These are phyloP conservation scores for Cryptococcus hybrid DNA, from an alignment of 1,284 basidiomycete genomes.

Conservation along the genomic window DNA sequence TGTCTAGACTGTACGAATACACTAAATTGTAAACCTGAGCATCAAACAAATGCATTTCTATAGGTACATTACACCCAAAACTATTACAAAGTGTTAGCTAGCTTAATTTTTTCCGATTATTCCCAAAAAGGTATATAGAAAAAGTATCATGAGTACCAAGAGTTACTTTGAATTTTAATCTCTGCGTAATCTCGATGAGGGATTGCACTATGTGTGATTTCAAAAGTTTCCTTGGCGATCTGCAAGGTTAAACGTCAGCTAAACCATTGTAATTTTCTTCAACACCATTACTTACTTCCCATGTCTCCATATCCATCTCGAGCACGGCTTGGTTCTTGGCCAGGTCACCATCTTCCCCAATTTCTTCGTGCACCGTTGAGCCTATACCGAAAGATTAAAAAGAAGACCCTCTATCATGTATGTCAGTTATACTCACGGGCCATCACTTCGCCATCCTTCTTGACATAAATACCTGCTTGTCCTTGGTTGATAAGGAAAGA, in stretches of 20 bases:
- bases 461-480: slow-evolving; percentile 41
- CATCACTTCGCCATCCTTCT: slow-evolving; percentile 49
- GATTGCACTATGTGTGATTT: slow-evolving; percentile 51
- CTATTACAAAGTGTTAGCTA: no score
- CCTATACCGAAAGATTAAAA: no score
- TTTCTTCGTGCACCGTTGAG: no score
- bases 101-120: no score
- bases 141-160: slow-evolving; percentile 14
- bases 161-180: slow-evolving; percentile 5
- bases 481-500: slow-evolving; percentile 56
- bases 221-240: slow-evolving; percentile 50
- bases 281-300: slow-evolving; percentile 36
- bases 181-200: slow-evolving; percentile 35
- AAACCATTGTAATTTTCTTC: neutral
- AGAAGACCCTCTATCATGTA: neutral
- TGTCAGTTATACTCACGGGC: slow-evolving; percentile 43
- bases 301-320: slow-evolving; percentile 53
- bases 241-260: slow-evolving; percentile 10
- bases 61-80: neutral
- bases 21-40: neutral
- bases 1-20: neutral
- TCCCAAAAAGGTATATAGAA: no score
- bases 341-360: slow-evolving; percentile 18
- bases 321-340: slow-evolving; percentile 54
- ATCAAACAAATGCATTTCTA: neutral